A percentile compares a stretch with the other conserved stretches of the same genome.
Conservation (phyloP, 139 green algal species). For the Haematococcus lacustris region DNA sequence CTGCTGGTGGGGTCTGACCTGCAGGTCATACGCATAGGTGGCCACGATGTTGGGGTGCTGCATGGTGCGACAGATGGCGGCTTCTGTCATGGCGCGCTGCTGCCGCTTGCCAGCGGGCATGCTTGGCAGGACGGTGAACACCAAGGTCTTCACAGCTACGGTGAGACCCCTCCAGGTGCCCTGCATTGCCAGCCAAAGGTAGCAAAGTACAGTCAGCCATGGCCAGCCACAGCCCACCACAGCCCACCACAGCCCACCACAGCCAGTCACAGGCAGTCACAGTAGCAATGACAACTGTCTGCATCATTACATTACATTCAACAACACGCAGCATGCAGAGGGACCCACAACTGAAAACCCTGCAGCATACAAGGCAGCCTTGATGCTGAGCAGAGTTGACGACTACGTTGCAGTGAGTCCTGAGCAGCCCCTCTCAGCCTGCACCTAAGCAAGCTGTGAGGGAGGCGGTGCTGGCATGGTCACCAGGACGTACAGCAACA, state of each 20-base stretch:
- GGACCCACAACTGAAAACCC: not conserved
- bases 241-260: not conserved
- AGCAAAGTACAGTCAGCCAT: not conserved
- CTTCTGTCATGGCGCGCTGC: conserved; percentile 24
- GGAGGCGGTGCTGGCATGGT: not conserved
- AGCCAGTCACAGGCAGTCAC: not conserved
- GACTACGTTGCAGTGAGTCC: no score
- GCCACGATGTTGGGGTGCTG: conserved; percentile 17
- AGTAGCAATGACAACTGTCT: no score
- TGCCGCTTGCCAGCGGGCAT: conserved; percentile 6
- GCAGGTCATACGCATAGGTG: conserved; percentile 11
- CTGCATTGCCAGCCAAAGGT: no score
- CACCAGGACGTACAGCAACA: not conserved
- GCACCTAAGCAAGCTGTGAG: not conserved
- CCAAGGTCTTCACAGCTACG: conserved; percentile 28
- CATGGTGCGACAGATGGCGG: conserved; percentile 24
- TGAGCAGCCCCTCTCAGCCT: not conserved
- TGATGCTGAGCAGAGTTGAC: not conserved
- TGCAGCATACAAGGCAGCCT: not conserved
- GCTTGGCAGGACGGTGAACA: conserved; percentile 12
- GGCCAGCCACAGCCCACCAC: not conserved
- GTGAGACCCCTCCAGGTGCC: conserved; percentile 18
- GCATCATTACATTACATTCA: not conserved
- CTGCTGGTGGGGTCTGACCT: no score
- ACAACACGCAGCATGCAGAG: not conserved